Evolutionary conservation across 257 asterid genomes (phyloP).

Genomic region (Voacanga thouarsii): DNA sequence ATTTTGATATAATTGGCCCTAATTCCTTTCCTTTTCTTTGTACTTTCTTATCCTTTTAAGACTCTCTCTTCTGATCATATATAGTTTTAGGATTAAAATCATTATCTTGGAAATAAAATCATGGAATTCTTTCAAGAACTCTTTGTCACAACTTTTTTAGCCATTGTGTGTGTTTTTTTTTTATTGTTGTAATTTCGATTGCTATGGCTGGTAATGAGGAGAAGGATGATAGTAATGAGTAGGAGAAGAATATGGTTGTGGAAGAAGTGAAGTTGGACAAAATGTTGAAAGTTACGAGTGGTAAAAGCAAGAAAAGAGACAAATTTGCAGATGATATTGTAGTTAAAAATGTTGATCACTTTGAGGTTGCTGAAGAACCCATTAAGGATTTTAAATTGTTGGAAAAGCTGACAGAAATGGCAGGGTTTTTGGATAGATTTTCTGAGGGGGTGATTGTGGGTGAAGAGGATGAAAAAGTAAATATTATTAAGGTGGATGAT

Average conservation of each 20-base stretch:
- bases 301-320: conserved; percentile 40
- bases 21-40: too few species aligned
- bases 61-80: too few species aligned
- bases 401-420: conserved; percentile 22
- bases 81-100: too few species aligned
- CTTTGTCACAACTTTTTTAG: conserved; percentile 38
- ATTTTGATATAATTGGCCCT: too few species aligned
- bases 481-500: conserved; percentile 19
- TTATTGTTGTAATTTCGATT: conserved; percentile 43
- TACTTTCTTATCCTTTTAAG: too few species aligned
- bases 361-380: conserved; percentile 22
- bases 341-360: conserved; percentile 39
- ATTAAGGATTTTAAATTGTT: neutral
- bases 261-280: conserved; percentile 24
- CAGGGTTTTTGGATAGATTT: conserved; percentile 14
- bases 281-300: conserved; percentile 31
- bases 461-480: conserved; percentile 16
- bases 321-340: conserved; percentile 47
- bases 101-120: too few species aligned
- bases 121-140: too few species aligned
- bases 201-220: conserved; percentile 26
- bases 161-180: conserved; percentile 36
- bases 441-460: conserved; percentile 15
- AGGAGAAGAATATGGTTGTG: conserved; percentile 28
- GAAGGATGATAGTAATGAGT: conserved; percentile 15